A percentile compares a stretch with the other conserved stretches of the same genome.
Conservation (phyloP, 495 filamentous ascomycete species). For the Podospora fimiseda region DNA sequence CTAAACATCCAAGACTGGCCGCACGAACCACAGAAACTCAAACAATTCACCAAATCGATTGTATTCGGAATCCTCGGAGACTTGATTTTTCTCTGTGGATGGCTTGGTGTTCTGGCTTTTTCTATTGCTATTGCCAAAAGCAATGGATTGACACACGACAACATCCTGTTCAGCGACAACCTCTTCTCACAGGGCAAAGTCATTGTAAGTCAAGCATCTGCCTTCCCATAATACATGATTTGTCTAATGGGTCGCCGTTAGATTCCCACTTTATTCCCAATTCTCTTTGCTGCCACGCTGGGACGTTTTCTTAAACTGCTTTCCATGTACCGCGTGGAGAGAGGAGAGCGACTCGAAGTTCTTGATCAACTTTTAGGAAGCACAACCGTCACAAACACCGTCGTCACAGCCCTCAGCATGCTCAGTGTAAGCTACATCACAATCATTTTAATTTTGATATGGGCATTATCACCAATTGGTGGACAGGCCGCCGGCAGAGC, state of each 20-base stretch:
- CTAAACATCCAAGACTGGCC: too few species aligned
- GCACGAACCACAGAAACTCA: too few species aligned
- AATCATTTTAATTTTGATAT: background rate
- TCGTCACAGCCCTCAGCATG: background rate
- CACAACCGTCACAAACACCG: background rate
- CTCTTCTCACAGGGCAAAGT: background rate
- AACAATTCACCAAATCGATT: background rate
- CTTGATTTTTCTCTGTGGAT: background rate
- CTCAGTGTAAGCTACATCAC: background rate
- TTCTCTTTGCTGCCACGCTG: slow-evolving; percentile 5
- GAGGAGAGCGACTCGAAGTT: slow-evolving; percentile 1
- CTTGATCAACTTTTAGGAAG: slow-evolving; percentile 4
- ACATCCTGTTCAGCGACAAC: background rate
- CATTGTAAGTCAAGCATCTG: too few species aligned
- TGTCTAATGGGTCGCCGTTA: background rate
- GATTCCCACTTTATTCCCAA: slow-evolving; percentile 9
- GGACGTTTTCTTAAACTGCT: slow-evolving; percentile 1
- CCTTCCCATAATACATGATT: too few species aligned
- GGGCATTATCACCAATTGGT: slow-evolving; percentile 3
- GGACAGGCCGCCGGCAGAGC: slow-evolving; percentile 2
- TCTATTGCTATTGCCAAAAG: background rate
- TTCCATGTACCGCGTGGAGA: slow-evolving; percentile 1
- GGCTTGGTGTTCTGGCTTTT: background rate
- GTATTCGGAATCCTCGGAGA: background rate
- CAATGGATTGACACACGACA: background rate